Base-by-base conservation (phyloP, 176 grass and related monocot genomes). In the Musa acuminata region DNA sequence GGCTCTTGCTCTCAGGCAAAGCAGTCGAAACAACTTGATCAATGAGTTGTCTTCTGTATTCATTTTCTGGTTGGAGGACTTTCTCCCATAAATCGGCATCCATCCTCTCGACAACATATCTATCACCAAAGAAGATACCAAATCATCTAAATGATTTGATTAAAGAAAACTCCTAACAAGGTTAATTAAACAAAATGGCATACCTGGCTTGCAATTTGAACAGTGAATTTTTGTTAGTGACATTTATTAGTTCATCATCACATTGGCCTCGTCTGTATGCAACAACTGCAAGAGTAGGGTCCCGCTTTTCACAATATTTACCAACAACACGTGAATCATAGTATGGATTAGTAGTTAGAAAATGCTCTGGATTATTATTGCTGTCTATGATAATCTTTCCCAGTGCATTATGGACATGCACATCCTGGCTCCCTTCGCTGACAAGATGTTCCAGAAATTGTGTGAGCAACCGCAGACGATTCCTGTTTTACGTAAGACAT, bases 21-120 rank as follows among this genome's bases (percentile, higher is more conserved):
- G 94, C 94, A 1, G 94, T 97, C 35, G 90, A 93, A 87, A 97
- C 94, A 82, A 97, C 94, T 88, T 97, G 90, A 78, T 97, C 94
- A 75, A 97, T 97, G 25, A 97, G 84, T 51, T 93, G 94, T 67
- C 94, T 97, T 87, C 94, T 90, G 66, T 93, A 97, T 83, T 97
- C 94, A 85, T 97, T 97, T 63, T 97, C 94, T 81, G 87, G 94
- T 25, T 84, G 83, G 79, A 97, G 94, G 82, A 97, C 90, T 74
- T 89, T 97, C 81, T 93, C 87, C 93, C 93, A 97, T 24, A 97
- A 67, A 87, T 89, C 93, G 80, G 76, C 79, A 85, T 97, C 90
- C 93, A 97, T 97, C 77, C 93, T 97, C 78, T 97, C 87, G 68
- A 97, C 90, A 43, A 97, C 93, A 76, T 97, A 97, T 72, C 93